A percentile compares a stretch with the other conserved stretches of the same genome.
Conservation (phyloP, 2,329 filamentous ascomycete genomes). For the Penicillium carneum region DNA sequence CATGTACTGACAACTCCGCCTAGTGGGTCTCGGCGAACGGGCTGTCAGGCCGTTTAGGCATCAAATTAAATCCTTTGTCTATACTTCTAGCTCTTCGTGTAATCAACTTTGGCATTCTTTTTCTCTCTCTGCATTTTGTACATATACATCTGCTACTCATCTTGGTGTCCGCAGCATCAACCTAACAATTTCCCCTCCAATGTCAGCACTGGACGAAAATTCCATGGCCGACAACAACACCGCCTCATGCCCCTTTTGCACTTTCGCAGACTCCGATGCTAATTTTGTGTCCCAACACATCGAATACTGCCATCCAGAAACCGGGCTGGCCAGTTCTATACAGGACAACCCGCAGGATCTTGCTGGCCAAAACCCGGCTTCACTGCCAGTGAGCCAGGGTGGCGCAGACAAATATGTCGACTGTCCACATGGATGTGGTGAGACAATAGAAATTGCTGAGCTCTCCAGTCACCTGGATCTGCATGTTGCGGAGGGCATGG, state of each 20-base stretch:
- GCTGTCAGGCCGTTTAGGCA: conserved; percentile 11
- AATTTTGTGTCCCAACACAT: conserved; percentile 55
- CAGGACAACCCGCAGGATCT: conserved; percentile 20
- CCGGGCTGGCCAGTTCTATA: conserved; percentile 38
- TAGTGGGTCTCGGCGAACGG: conserved; percentile 14
- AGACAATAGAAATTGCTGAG: conserved; percentile 61
- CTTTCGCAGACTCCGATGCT: conserved; percentile 51
- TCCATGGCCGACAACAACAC: conserved; percentile 30
- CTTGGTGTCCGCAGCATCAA: background rate
- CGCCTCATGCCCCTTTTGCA: conserved; percentile 55
- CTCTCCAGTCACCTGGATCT: conserved; percentile 67
- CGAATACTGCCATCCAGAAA: conserved; percentile 55
- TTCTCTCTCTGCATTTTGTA: background rate
- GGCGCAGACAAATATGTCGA: conserved; percentile 53
- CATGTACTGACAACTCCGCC: background rate
- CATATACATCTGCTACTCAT: conserved; percentile 13
- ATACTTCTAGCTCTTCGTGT: background rate
- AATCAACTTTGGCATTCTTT: background rate
- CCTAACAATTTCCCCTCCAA: background rate
- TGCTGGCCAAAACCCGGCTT: conserved; percentile 1
- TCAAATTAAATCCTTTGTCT: conserved; percentile 10
- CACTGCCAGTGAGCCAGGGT: conserved; percentile 21
- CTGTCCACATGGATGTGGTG: conserved; percentile 67
- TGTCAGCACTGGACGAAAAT: background rate
- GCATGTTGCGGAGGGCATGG: conserved; percentile 60